These are phyloP conservation scores for Salpingoeca rosetta DNA, from an alignment of 78 protist species.

Conservation along the genomic window DNA sequence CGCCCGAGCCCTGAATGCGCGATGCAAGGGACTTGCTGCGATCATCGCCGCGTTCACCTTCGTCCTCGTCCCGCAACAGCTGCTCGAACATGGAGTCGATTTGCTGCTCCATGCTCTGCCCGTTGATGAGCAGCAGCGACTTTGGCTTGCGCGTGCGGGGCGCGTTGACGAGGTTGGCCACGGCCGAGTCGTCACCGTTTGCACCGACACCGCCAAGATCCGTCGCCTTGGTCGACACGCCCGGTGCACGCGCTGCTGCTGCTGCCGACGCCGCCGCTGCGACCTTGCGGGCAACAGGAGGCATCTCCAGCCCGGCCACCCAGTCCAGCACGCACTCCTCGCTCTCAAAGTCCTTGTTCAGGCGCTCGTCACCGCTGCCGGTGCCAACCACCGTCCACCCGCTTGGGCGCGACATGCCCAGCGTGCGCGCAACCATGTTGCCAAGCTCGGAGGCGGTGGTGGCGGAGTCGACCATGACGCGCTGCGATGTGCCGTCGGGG, in stretches of 20 bases:
- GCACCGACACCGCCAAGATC: too few species aligned
- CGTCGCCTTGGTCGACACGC: too few species aligned
- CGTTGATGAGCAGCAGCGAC: too few species aligned
- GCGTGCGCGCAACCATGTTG: background rate
- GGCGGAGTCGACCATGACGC: background rate
- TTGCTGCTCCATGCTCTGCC: too few species aligned
- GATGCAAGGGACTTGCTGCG: background rate
- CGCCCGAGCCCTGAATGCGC: background rate
- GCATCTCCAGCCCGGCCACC: background rate
- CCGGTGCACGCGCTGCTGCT: too few species aligned
- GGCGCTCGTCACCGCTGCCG: background rate
- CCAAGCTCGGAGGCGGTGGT: background rate
- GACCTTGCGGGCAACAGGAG: too few species aligned
- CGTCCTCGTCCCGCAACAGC: background rate
- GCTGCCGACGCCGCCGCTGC: too few species aligned
- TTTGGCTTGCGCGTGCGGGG: too few species aligned
- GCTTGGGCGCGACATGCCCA: background rate
- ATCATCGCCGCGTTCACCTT: background rate
- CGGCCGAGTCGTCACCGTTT: too few species aligned
- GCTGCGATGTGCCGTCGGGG: background rate
- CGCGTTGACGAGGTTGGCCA: too few species aligned
- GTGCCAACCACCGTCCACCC: background rate
- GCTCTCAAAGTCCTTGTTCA: background rate
- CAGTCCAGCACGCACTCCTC: background rate
- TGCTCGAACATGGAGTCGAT: background rate